phyloP scores from a whole-genome alignment of 108 stramenopile species.

The Pelagomonas calceolata region DNA sequence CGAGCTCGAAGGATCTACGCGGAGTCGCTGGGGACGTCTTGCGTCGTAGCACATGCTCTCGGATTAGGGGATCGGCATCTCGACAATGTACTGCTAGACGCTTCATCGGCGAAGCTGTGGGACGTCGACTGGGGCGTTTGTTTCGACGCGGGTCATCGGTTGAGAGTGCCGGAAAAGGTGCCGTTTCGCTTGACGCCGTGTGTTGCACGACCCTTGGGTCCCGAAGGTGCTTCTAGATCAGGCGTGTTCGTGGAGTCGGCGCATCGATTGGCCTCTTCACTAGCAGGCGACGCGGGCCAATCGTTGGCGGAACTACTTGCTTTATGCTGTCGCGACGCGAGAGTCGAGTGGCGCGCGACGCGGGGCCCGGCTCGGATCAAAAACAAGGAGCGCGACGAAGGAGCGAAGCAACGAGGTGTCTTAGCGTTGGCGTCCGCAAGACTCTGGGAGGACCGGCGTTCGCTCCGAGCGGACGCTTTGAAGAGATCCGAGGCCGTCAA shows the following conservation, averaged over 20 bases:
- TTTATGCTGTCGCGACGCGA: background rate
- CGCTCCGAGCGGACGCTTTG: no score
- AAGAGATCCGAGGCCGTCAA: no score
- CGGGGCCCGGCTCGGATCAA: background rate
- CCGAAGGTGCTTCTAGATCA: background rate
- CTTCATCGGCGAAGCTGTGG: slow-evolving; percentile 14
- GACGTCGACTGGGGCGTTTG: slow-evolving; percentile 36
- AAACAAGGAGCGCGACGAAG: no score
- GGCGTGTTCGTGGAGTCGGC: no score
- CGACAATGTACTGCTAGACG: slow-evolving; percentile 49
- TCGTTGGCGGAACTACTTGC: background rate
- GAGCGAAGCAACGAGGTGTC: no score
- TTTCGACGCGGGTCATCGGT: slow-evolving; percentile 14
- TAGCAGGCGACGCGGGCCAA: no score
- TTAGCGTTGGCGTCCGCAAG: no score
- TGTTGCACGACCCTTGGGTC: background rate
- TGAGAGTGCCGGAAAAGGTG: slow-evolving; percentile 17
- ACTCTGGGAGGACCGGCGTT: no score
- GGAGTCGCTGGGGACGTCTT: background rate
- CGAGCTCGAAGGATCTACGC: background rate
- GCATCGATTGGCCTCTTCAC: no score
- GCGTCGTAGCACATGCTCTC: slow-evolving; percentile 23
- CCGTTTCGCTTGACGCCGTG: slow-evolving; percentile 16
- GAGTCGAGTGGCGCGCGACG: background rate
- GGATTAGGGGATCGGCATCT: slow-evolving; percentile 62